phyloP scores from a whole-genome alignment of 208 protist species.

The Porcisia hertigi region DNA sequence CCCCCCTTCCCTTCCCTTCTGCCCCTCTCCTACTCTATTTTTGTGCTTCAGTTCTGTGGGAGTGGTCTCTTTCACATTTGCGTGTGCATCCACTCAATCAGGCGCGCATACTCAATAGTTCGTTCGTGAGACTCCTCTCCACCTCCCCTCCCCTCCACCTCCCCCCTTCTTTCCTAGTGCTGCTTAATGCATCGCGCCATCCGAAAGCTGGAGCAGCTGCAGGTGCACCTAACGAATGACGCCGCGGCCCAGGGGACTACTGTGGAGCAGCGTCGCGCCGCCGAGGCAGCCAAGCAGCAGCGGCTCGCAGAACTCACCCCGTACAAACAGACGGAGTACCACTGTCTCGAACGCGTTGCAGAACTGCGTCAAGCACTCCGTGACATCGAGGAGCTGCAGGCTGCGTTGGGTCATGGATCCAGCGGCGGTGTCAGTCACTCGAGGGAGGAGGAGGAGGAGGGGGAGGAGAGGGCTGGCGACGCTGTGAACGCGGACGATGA shows the following conservation, averaged over 20 bases:
- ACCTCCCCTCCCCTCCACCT: too few species aligned
- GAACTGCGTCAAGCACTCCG: constrained; percentile 39
- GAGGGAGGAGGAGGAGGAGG: constrained; percentile 8
- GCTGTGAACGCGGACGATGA: background rate
- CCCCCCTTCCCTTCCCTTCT: too few species aligned
- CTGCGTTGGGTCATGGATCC: background rate
- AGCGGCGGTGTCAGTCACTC: background rate
- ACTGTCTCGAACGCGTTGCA: constrained; percentile 49
- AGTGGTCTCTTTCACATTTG: too few species aligned
- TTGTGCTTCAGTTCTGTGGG: too few species aligned
- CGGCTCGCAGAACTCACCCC: constrained; percentile 36
- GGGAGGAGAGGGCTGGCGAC: background rate
- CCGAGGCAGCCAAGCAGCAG: constrained; percentile 18
- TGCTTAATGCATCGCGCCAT: constrained; percentile 25
- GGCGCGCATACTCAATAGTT: background rate
- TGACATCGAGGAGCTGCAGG: constrained; percentile 28
- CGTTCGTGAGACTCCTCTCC: background rate
- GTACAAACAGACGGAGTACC: constrained; percentile 59
- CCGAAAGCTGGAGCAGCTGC: constrained; percentile 15
- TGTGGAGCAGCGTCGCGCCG: constrained; percentile 8
- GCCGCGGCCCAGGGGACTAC: background rate
- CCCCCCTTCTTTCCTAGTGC: too few species aligned
- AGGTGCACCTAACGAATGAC: constrained; percentile 9
- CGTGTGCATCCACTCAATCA: background rate
- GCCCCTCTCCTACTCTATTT: too few species aligned